Evolutionary conservation across 1,139 yeast species (phyloP).

Genomic region (Insectozyma bohioensis): DNA sequence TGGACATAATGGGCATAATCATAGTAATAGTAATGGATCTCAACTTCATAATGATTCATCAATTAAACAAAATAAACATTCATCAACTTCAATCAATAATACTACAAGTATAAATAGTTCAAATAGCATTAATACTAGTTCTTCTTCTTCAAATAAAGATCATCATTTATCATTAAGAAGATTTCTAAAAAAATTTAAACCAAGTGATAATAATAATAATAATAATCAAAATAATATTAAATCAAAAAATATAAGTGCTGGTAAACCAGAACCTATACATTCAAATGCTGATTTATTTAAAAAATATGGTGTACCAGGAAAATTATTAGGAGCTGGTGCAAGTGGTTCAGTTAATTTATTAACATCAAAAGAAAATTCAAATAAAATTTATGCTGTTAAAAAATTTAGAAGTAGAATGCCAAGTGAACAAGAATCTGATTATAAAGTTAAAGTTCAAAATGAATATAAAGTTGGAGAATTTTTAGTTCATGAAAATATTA

Average conservation of each 20-base stretch:
- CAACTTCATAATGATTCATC: constrained; percentile 3
- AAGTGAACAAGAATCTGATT: constrained; percentile 54
- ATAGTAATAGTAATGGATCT: neutral
- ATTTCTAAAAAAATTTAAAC: constrained; percentile 40
- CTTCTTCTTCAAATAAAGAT: constrained; percentile 1
- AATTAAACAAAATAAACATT: constrained; percentile 1
- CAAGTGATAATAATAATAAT: constrained; percentile 12
- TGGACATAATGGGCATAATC: neutral
- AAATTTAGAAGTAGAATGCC: constrained; percentile 57
- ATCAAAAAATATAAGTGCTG: constrained; percentile 4
- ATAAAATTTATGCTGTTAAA: constrained; percentile 59
- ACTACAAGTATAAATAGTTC: constrained; percentile 8
- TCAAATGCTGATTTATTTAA: constrained; percentile 26
- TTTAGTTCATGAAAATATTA: constrained; percentile 60
- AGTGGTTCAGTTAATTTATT: constrained; percentile 72
- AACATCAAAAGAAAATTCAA: constrained; percentile 44
- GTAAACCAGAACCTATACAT: constrained; percentile 15
- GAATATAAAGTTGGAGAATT: constrained; percentile 68
- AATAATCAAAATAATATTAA: too few relatives aligned
- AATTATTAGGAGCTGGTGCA: constrained; percentile 70
- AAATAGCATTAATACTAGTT: constrained; percentile 12
- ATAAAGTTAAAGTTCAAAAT: constrained; percentile 60
- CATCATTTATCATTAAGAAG: constrained; percentile 36
- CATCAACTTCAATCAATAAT: constrained; percentile 5
- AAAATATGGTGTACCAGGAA: constrained; percentile 61